Percentiles rank a stretch among this genome's conserved stretches.
These are phyloP conservation scores for Marchantia paleacea DNA, from an alignment of 225 moss, liverwort and hornwort genomes.

Conservation along the genomic window DNA sequence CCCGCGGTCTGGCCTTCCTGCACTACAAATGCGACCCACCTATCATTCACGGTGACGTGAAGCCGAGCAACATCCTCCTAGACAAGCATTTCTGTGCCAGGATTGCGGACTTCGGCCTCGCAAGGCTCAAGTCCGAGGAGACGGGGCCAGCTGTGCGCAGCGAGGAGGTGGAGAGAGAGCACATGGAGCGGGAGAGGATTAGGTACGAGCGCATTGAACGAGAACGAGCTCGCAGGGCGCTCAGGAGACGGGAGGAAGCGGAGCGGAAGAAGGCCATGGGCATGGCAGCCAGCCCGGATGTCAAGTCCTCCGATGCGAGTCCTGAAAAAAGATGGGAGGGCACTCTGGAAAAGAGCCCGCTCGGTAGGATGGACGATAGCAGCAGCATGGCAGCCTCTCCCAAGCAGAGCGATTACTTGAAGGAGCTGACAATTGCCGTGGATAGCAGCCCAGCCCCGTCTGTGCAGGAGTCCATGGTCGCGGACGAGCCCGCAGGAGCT, in stretches of 20 bases:
- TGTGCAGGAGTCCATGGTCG: conserved; percentile 27
- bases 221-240: conserved; percentile 64
- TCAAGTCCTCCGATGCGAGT: conserved; percentile 19
- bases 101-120: conserved; percentile 92
- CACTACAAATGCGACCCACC: conserved; percentile 90
- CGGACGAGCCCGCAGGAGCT: conserved; percentile 13
- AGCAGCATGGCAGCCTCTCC: conserved; percentile 20
- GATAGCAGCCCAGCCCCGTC: conserved; percentile 32
- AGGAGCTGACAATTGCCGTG: conserved; percentile 26
- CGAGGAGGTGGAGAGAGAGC: conserved; percentile 63
- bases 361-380: conserved; percentile 33
- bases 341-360: conserved; percentile 37
- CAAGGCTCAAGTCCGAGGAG: conserved; percentile 72
- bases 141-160: conserved; percentile 48
- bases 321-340: conserved; percentile 29
- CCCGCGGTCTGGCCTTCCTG: conserved; percentile 71
- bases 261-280: conserved; percentile 50
- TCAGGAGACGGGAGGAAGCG: conserved; percentile 69
- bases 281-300: conserved; percentile 16
- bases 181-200: conserved; percentile 80
- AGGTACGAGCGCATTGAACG: conserved; percentile 69
- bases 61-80: conserved; percentile 87
- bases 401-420: conserved; percentile 26
- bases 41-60: conserved; percentile 92
- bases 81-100: conserved; percentile 72